A percentile compares a stretch with the other conserved stretches of the same genome.
phyloP scores from a whole-genome alignment of 2,329 filamentous ascomycete genomes.

The Neospermospora avenae region DNA sequence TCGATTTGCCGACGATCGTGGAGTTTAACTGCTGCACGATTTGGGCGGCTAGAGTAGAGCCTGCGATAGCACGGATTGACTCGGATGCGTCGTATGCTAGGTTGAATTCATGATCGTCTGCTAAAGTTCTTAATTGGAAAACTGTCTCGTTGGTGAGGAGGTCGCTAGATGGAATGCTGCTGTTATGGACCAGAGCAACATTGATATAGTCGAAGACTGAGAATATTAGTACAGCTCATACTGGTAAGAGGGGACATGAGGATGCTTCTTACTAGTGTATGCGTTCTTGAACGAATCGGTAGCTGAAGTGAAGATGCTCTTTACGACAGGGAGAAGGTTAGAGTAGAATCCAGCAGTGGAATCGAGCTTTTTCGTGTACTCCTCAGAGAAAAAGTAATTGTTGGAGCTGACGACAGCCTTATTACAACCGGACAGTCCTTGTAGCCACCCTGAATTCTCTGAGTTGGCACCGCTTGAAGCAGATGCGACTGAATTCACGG shows the following conservation, averaged over 20 bases:
- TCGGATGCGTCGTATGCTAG: slow-evolving; percentile 79
- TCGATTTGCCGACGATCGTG: slow-evolving; percentile 45
- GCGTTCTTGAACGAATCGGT: slow-evolving; percentile 55
- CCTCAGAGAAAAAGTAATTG: slow-evolving; percentile 47
- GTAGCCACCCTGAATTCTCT: slow-evolving; percentile 56
- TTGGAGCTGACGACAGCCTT: slow-evolving; percentile 54
- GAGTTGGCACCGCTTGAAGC: slow-evolving; percentile 51
- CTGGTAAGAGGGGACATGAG: too few relatives aligned
- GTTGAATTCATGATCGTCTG: slow-evolving; percentile 76
- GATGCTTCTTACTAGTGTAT: slow-evolving; percentile 51
- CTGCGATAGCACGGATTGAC: slow-evolving; percentile 55
- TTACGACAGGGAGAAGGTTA: slow-evolving; percentile 51
- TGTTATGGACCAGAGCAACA: slow-evolving; percentile 58
- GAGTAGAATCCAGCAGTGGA: slow-evolving; percentile 59
- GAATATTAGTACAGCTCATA: slow-evolving; percentile 4
- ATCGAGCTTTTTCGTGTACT: slow-evolving; percentile 44
- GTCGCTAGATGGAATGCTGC: slow-evolving; percentile 53
- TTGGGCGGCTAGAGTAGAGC: slow-evolving; percentile 54
- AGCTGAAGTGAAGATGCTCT: slow-evolving; percentile 46
- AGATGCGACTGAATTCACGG: slow-evolving; percentile 59
- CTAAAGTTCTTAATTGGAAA: slow-evolving; percentile 65
- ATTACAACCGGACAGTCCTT: slow-evolving; percentile 54
- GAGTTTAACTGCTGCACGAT: slow-evolving; percentile 48
- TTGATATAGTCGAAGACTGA: slow-evolving; percentile 59
- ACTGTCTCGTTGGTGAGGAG: slow-evolving; percentile 60